Conservation (phyloP, 2,329 filamentous ascomycete species). For the Huntiella omanensis region DNA sequence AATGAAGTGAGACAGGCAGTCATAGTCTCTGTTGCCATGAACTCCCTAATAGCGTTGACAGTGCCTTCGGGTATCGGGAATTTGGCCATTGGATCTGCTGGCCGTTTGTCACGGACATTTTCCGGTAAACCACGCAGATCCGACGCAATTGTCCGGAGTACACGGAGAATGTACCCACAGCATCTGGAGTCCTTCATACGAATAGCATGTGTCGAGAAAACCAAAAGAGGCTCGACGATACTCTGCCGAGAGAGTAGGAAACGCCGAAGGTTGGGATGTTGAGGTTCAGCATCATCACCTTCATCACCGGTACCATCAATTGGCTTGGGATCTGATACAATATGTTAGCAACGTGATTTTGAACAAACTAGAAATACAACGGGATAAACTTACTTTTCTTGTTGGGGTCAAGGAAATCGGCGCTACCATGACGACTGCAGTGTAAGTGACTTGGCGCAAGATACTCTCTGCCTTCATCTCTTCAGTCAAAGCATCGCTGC, state of each 20-base stretch:
- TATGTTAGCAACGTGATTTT: not conserved
- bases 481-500: conserved; percentile 65
- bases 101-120: conserved; percentile 5
- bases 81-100: conserved; percentile 20
- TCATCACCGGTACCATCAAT: not conserved
- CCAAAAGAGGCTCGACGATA: conserved; percentile 70
- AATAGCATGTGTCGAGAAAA: conserved; percentile 83
- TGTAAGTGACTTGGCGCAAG: conserved; percentile 76
- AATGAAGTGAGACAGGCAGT: conserved; percentile 79
- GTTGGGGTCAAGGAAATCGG: conserved; percentile 65
- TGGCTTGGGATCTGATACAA: conserved; percentile 6
- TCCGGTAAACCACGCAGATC: conserved; percentile 35
- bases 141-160: conserved; percentile 70
- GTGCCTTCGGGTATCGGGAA: conserved; percentile 31
- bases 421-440: conserved; percentile 83
- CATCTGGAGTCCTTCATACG: conserved; percentile 79
- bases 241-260: conserved; percentile 64
- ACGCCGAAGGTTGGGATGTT: conserved; percentile 44
- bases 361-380: not conserved
- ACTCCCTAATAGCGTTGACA: conserved; percentile 59
- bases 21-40: conserved; percentile 73
- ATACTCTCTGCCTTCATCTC: conserved; percentile 99
- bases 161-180: conserved; percentile 65
- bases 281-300: conserved; percentile 5
- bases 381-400: conserved; percentile 34